These are phyloP conservation scores for Naumovozyma castellii DNA, from an alignment of 805 yeast species.

Conservation along the genomic window DNA sequence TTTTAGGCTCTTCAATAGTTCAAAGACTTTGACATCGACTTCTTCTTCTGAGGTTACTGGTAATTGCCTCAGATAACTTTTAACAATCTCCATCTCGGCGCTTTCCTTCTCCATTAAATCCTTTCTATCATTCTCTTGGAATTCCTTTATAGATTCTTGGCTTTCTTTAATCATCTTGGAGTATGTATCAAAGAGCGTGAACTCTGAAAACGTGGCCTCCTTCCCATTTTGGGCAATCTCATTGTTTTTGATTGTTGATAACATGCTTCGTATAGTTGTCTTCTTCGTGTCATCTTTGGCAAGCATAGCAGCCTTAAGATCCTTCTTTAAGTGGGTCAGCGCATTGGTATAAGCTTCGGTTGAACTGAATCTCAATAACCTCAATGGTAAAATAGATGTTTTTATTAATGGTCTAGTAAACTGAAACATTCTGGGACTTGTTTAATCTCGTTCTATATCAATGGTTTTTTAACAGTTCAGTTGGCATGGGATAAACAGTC, in stretches of 20 bases:
- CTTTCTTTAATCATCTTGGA: slow-evolving; percentile 42
- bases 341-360: slow-evolving; percentile 31
- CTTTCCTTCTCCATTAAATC: slow-evolving; percentile 49
- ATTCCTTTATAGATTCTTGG: slow-evolving; percentile 41
- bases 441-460: too few species aligned
- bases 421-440: slow-evolving; percentile 6
- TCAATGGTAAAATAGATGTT: neutral
- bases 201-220: slow-evolving; percentile 27
- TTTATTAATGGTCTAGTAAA: neutral
- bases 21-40: slow-evolving; percentile 28
- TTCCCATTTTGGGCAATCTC: slow-evolving; percentile 32
- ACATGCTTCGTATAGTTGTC: slow-evolving; percentile 36
- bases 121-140: slow-evolving; percentile 35
- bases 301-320: slow-evolving; percentile 40
- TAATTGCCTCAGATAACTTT: slow-evolving; percentile 32
- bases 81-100: slow-evolving; percentile 36
- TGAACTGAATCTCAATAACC: slow-evolving; percentile 26
- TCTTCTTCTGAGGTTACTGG: slow-evolving; percentile 44
- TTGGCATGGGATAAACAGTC: neutral
- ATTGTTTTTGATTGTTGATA: slow-evolving; percentile 37
- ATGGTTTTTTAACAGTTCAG: too few species aligned
- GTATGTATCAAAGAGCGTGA: slow-evolving; percentile 30
- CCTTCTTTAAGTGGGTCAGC: slow-evolving; percentile 31
- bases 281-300: slow-evolving; percentile 35
- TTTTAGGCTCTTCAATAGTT: slow-evolving; percentile 18